phyloP scores from a whole-genome alignment of 2,329 filamentous ascomycete genomes.

The Ceratocystiopsis brevicomis region DNA sequence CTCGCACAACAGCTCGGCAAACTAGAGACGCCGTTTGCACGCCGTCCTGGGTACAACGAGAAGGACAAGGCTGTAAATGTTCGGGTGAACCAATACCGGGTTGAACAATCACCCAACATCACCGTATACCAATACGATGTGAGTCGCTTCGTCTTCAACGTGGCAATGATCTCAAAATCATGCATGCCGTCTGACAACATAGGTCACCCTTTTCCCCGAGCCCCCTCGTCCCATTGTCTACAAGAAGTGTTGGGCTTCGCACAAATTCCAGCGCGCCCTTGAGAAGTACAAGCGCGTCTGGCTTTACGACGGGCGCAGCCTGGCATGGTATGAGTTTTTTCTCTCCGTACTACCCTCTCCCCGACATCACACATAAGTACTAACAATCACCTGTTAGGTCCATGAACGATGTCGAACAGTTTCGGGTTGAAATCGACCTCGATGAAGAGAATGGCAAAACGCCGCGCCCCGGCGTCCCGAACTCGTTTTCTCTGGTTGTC shows the following conservation, averaged over 20 bases:
- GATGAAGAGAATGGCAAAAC: slow-evolving; percentile 37
- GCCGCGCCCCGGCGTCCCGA: slow-evolving; percentile 16
- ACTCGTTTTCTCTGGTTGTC: slow-evolving; percentile 42
- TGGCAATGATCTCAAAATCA: too few species aligned
- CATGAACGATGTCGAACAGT: slow-evolving; percentile 21
- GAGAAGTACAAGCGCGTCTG: slow-evolving; percentile 29
- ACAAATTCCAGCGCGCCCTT: slow-evolving; percentile 35
- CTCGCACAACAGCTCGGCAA: slow-evolving; percentile 5
- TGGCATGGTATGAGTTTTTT: slow-evolving; percentile 51
- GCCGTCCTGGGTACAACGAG: slow-evolving; percentile 37
- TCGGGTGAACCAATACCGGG: slow-evolving; percentile 25
- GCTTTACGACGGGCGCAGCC: slow-evolving; percentile 66
- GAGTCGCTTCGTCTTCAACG: slow-evolving; percentile 19
- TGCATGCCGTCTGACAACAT: neutral
- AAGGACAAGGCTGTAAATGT: slow-evolving; percentile 37
- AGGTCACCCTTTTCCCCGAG: slow-evolving; percentile 48
- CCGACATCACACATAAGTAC: neutral
- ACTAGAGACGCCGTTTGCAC: slow-evolving; percentile 17
- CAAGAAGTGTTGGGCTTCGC: slow-evolving; percentile 58
- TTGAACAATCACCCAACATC: slow-evolving; percentile 5
- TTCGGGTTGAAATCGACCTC: slow-evolving; percentile 48
- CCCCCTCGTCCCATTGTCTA: slow-evolving; percentile 44
- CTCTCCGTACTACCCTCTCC: neutral
- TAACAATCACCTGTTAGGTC: slow-evolving; percentile 14
- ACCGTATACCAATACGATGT: slow-evolving; percentile 73